These are phyloP conservation scores for Colletotrichum incanum DNA, from an alignment of 2,329 filamentous ascomycete species.

Conservation along the genomic window DNA sequence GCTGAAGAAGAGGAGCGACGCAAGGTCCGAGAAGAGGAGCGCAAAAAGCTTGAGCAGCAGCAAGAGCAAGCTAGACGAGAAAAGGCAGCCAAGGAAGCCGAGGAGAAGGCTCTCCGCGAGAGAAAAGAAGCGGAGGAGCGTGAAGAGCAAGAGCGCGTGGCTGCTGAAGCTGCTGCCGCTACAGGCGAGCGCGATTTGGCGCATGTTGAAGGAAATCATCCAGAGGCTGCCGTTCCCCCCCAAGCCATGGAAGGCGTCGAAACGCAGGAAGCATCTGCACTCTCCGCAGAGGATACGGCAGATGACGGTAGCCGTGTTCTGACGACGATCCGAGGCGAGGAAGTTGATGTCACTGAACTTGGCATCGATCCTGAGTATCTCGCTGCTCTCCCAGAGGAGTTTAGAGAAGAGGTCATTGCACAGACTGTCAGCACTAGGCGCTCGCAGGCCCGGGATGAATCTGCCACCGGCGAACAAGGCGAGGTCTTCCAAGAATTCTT, in stretches of 20 bases:
- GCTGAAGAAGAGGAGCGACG: slow-evolving; percentile 69
- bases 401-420: slow-evolving; percentile 95
- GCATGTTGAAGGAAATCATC: slow-evolving; percentile 44
- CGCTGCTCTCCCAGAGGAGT: slow-evolving; percentile 96
- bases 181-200: slow-evolving; percentile 52
- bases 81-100: slow-evolving; percentile 80
- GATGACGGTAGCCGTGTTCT: slow-evolving; percentile 72
- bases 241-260: slow-evolving; percentile 86
- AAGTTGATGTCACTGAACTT: slow-evolving; percentile 93
- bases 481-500: slow-evolving; percentile 95
- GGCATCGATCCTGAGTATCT: slow-evolving; percentile 96
- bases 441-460: slow-evolving; percentile 80
- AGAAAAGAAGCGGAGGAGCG: slow-evolving; percentile 81
- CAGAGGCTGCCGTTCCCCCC: slow-evolving; percentile 52
- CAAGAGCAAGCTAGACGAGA: slow-evolving; percentile 75
- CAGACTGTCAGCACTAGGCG: slow-evolving; percentile 88
- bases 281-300: slow-evolving; percentile 51
- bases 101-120: slow-evolving; percentile 76
- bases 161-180: slow-evolving; percentile 69
- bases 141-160: slow-evolving; percentile 73
- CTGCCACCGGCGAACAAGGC: slow-evolving; percentile 80
- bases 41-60: slow-evolving; percentile 66
- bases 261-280: slow-evolving; percentile 57
- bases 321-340: slow-evolving; percentile 87
- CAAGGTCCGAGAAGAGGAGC: slow-evolving; percentile 70